Conservation (phyloP, 176 grass and related monocot genomes). For the Puccinellia tenuiflora region DNA sequence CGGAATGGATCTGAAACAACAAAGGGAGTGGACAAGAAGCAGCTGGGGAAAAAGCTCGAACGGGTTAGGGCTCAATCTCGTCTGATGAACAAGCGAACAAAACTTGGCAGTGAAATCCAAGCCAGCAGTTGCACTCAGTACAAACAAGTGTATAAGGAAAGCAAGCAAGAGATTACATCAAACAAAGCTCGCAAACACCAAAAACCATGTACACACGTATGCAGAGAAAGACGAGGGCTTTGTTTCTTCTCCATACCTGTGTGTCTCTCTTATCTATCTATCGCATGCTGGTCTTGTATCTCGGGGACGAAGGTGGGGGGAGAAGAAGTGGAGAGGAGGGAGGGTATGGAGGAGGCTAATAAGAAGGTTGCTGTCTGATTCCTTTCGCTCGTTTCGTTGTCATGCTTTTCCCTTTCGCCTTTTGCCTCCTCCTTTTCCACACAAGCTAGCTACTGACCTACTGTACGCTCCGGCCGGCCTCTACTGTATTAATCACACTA, state of each 20-base stretch:
- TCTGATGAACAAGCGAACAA: slow-evolving; percentile 64
- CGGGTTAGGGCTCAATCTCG: slow-evolving; percentile 19
- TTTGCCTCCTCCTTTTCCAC: slow-evolving; percentile 33
- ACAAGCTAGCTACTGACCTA: slow-evolving; percentile 8
- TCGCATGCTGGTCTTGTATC: not conserved
- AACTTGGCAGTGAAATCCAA: slow-evolving; percentile 60
- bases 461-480: slow-evolving; percentile 16
- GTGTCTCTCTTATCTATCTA: not conserved
- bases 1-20: slow-evolving; percentile 38
- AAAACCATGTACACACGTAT: slow-evolving; percentile 7
- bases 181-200: slow-evolving; percentile 37
- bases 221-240: slow-evolving; percentile 41
- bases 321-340: not conserved
- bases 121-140: slow-evolving; percentile 67
- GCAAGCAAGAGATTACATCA: too few relatives aligned
- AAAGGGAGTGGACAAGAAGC: slow-evolving; percentile 35
- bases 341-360: slow-evolving; percentile 42
- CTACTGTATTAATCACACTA: not conserved
- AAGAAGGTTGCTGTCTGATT: slow-evolving; percentile 64
- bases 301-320: slow-evolving; percentile 1
- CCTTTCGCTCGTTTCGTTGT: slow-evolving; percentile 65
- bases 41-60: slow-evolving; percentile 42
- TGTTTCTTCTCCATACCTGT: slow-evolving; percentile 39
- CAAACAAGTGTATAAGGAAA: slow-evolving; percentile 35
- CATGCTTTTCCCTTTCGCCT: slow-evolving; percentile 50